These are phyloP conservation scores for Acanthamoeba lenticulata DNA, from an alignment of 208 protist species.

Conservation along the genomic window DNA sequence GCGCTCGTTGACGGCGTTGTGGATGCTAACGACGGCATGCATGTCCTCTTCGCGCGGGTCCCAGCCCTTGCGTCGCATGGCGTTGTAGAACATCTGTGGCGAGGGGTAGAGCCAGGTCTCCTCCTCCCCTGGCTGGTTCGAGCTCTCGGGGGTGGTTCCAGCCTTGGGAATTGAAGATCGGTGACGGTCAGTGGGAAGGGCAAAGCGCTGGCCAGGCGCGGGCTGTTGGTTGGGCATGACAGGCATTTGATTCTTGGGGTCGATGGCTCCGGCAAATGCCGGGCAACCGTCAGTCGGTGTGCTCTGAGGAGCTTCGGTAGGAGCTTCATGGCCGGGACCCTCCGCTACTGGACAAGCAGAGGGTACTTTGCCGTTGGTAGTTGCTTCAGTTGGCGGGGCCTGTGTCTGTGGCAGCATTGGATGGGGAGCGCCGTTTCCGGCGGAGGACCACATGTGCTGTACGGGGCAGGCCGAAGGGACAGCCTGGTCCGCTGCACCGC, in stretches of 20 bases:
- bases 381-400: background rate
- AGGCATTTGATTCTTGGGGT: constrained; percentile 82
- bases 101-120: constrained; percentile 83
- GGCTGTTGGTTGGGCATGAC: constrained; percentile 76
- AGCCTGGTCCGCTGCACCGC: background rate
- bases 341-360: background rate
- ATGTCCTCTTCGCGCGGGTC: constrained; percentile 78
- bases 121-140: constrained; percentile 62
- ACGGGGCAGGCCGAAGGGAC: background rate
- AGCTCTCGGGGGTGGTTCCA: background rate
- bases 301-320: background rate
- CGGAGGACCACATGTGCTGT: background rate
- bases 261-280: constrained; percentile 33
- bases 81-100: constrained; percentile 86
- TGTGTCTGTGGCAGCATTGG: background rate
- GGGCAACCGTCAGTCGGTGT: background rate
- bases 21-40: constrained; percentile 79
- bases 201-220: constrained; percentile 73
- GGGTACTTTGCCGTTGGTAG: background rate
- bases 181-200: constrained; percentile 73
- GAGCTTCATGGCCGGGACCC: no score
- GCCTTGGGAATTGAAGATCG: constrained; percentile 79
- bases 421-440: background rate
- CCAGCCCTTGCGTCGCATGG: constrained; percentile 82
- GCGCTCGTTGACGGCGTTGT: constrained; percentile 85